Base-by-base conservation (phyloP, 495 filamentous ascomycete species). In the Hypoxylon perforatum region DNA sequence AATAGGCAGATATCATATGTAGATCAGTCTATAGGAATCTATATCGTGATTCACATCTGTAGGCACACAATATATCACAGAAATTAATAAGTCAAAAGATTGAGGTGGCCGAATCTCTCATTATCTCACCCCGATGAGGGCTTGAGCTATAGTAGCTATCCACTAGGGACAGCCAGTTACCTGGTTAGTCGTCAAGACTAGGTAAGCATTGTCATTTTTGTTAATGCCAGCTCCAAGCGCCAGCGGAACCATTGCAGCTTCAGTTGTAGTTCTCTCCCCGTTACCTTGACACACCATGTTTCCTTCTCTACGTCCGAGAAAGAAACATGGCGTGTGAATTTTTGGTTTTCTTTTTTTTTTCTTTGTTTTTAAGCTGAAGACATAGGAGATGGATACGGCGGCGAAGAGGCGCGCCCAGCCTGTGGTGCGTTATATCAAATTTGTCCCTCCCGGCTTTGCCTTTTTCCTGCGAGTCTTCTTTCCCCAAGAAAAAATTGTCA, bases 51-150 rank as follows among this genome's bases (percentile, higher is more conserved):
- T 28, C 25, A 28, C 25, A 28, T 3, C 25, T n/a, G n/a, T n/a
- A n/a, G n/a, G n/a, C n/a, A n/a, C n/a, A n/a, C n/a, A n/a, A n/a
- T n/a, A n/a, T n/a, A n/a, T n/a, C 64, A 72, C 57, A 35, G 2
- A 9, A 28, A 46, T 55, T 19, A 33, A 48, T 59, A 48, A 50
- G 39, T 28, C 8, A 10, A 48, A 56, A 7, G 18, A 19, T 21
- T 81, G 80, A 82, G 80, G 80, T 75, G 79, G 78, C 78, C 77
- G 76, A 80, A 70, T 78, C 59, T 78, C 73, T 78, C 75, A 77
- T 77, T 78, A 75, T 77, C 75, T 74, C 74, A 57, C 74, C 78
- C 75, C 72, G 67, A 76, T 69, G 74, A 73, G 75, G 76, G 73
- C 71, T 73, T 72, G 70, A 76, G 77, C 75, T 74, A 67, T 65